Base-by-base conservation (phyloP, 2,329 filamentous ascomycete species). In the Dothideomycetes sp. region DNA sequence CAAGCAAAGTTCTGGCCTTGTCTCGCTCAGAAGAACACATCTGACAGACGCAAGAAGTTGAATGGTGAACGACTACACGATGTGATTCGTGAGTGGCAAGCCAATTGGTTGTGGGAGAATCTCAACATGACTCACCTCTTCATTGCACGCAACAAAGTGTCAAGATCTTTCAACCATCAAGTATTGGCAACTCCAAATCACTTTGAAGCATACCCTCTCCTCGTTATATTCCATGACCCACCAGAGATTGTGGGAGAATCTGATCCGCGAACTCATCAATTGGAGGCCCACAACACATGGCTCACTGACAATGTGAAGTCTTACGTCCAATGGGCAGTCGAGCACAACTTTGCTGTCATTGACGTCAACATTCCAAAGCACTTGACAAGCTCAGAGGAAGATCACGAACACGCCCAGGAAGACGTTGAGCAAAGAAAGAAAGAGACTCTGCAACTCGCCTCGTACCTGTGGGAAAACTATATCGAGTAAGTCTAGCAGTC, bases 381-480 rank as follows among this genome's bases (percentile, higher is more conserved):
- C 52, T 69, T 88, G 34, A 80, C 80, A 1, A 70, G 73, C 15
- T 68, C 76, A 28, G 73, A 78, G 12, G 60, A 62, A 31, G 45
- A 55, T 15, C 53, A 56, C 12, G 53, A 53, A 12, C 61, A 63
- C 41, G 45, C 63, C 49, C 50, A 63, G 56, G 41, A 74, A 76
- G 59, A 79, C 76, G 45, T 53, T 15, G 45, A 54, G 11, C 57
- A 60, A 19, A 58, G 65, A 23, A 57, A 55, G 7, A 58, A 58
- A 17, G 68, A 69, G 40, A 73, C 71, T 0, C 78, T 82, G 47
- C 80, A 89, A 46, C 67, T 95, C 9, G 77, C 89, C 4, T 78
- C 74, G 45, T 96, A 94, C 55, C 68, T 98, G 11, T 98, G 91
- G 91, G 88, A 95, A 52, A 98, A 98, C 56, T 95, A 95, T 55